phyloP scores from a whole-genome alignment of 1,284 basidiomycete genomes.

The Polyporus tsugae region DNA sequence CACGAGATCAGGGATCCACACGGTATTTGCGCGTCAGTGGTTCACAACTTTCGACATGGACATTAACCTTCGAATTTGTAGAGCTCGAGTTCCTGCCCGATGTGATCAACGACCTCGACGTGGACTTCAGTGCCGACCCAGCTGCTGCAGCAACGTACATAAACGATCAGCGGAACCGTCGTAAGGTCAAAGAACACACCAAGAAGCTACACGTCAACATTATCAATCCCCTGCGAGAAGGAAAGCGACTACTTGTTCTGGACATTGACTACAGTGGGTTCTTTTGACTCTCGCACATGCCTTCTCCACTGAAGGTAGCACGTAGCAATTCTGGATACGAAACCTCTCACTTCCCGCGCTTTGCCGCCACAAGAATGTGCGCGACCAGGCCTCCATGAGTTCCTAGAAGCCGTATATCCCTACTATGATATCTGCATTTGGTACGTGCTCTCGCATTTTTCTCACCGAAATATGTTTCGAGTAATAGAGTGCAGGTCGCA shows the following conservation, averaged over 20 bases:
- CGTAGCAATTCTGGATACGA: slow-evolving; percentile 81
- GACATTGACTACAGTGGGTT: slow-evolving; percentile 88
- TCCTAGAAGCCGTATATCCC: slow-evolving; percentile 80
- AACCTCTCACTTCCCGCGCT: slow-evolving; percentile 79
- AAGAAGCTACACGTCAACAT: slow-evolving; percentile 73
- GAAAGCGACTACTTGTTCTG: slow-evolving; percentile 84
- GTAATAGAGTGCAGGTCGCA: slow-evolving; percentile 63
- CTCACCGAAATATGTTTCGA: background rate
- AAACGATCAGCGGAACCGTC: slow-evolving; percentile 78
- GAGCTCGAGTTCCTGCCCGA: slow-evolving; percentile 75
- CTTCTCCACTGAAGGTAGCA: slow-evolving; percentile 1
- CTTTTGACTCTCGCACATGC: slow-evolving; percentile 2
- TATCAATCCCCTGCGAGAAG: slow-evolving; percentile 78
- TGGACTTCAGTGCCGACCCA: slow-evolving; percentile 74
- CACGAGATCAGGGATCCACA: slow-evolving; percentile 84
- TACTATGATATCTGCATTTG: slow-evolving; percentile 89
- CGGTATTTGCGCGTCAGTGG: slow-evolving; percentile 37
- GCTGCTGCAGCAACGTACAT: slow-evolving; percentile 65
- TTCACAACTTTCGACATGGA: background rate
- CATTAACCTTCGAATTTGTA: slow-evolving; percentile 35
- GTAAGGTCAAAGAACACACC: slow-evolving; percentile 80
- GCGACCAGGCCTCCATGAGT: slow-evolving; percentile 84
- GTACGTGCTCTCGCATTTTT: slow-evolving; percentile 44
- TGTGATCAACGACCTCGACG: slow-evolving; percentile 81
- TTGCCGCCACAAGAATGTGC: slow-evolving; percentile 84